Percentiles rank a stretch among this genome's conserved stretches.
phyloP scores from a whole-genome alignment of 345 rosid species.

The Hevea brasiliensis region DNA sequence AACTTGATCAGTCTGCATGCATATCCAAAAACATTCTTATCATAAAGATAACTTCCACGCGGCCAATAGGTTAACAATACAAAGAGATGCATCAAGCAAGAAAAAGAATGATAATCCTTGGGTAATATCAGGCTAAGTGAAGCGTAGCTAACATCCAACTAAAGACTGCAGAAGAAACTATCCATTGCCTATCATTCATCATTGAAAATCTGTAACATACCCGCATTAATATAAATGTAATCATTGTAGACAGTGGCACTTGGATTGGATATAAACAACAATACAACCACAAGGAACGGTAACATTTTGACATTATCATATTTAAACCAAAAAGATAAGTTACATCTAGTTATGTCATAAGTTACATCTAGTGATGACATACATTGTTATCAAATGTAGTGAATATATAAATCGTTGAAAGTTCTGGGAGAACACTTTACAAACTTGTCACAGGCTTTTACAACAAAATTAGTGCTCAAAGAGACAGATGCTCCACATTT shows the following conservation, averaged over 20 bases:
- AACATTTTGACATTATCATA: slow-evolving; percentile 13
- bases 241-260: background rate
- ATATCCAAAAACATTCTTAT: background rate
- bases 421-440: slow-evolving; percentile 13
- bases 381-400: background rate
- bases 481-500: slow-evolving; percentile 65
- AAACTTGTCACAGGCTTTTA: slow-evolving; percentile 14
- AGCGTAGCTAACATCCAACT: background rate
- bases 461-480: slow-evolving; percentile 37
- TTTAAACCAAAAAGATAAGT: background rate
- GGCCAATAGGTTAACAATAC: background rate
- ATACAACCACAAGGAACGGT: slow-evolving; percentile 1
- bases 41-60: background rate
- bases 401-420: background rate
- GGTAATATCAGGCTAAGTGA: background rate
- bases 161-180: background rate
- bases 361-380: background rate
- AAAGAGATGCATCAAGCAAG: background rate
- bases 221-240: background rate
- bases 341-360: background rate
- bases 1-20: background rate
- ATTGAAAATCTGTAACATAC: background rate
- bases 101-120: background rate
- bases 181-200: background rate
- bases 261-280: background rate